Conservation (phyloP, 495 filamentous ascomycete genomes). For the Aspergillus incahuasiensis region DNA sequence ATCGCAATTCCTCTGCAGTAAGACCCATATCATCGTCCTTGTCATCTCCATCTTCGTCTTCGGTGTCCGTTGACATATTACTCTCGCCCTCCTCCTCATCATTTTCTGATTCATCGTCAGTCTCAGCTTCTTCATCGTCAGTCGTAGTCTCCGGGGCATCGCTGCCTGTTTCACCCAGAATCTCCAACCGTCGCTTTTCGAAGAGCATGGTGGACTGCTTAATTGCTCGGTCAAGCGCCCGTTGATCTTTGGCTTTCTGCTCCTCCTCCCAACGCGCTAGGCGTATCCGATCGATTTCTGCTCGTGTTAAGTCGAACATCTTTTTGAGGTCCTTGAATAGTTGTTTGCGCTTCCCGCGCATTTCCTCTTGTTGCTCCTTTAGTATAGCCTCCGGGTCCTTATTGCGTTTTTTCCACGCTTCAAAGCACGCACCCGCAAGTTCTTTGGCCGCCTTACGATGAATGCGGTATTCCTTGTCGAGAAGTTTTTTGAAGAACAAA, state of each 20-base stretch:
- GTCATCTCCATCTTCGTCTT: constrained; percentile 40
- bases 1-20: constrained; percentile 70
- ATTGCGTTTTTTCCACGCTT: constrained; percentile 42
- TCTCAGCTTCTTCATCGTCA: constrained; percentile 46
- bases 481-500: constrained; percentile 69
- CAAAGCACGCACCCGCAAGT: constrained; percentile 44
- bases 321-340: constrained; percentile 64
- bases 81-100: constrained; percentile 42
- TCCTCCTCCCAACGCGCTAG: constrained; percentile 78
- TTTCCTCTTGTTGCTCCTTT: constrained; percentile 46
- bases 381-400: constrained; percentile 44
- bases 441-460: constrained; percentile 52
- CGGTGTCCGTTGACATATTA: constrained; percentile 3
- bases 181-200: constrained; percentile 52
- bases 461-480: constrained; percentile 69
- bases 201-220: constrained; percentile 58
- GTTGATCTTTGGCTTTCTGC: constrained; percentile 73
- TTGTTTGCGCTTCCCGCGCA: constrained; percentile 58
- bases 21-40: constrained; percentile 67
- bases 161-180: constrained; percentile 40
- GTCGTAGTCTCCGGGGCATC: constrained; percentile 42
- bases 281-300: constrained; percentile 68
- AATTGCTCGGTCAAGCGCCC: constrained; percentile 77
- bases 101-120: constrained; percentile 34
- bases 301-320: constrained; percentile 74